phyloP scores from a whole-genome alignment of 257 asterid species.

The Solanum pinnatisectum region DNA sequence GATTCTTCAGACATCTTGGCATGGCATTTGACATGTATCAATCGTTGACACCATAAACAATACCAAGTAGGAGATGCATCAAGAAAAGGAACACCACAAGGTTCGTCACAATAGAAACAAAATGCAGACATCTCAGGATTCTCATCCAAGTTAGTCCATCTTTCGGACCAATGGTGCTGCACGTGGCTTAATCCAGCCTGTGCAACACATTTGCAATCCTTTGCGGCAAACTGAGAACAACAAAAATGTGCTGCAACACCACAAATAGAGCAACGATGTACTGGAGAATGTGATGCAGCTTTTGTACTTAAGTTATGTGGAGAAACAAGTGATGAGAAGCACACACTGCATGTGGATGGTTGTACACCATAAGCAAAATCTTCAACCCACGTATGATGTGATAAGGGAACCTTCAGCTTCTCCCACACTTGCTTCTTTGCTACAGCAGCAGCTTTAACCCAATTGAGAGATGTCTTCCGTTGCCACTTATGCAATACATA shows the following conservation, averaged over 20 bases:
- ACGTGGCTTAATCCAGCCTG: slow-evolving; percentile 56
- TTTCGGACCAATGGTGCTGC: slow-evolving; percentile 85
- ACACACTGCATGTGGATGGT: slow-evolving; percentile 74
- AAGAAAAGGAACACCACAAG: slow-evolving; percentile 72
- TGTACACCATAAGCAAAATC: slow-evolving; percentile 49
- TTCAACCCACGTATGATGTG: slow-evolving; percentile 66
- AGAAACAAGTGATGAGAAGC: slow-evolving; percentile 51
- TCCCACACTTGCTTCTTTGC: slow-evolving; percentile 80
- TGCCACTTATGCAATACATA: slow-evolving; percentile 68
- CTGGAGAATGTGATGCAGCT: slow-evolving; percentile 27
- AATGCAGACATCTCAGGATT: slow-evolving; percentile 74
- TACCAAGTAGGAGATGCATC: slow-evolving; percentile 86
- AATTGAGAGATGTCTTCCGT: slow-evolving; percentile 56
- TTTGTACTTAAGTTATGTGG: slow-evolving; percentile 50
- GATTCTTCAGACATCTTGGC: slow-evolving; percentile 70
- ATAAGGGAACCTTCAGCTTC: slow-evolving; percentile 62
- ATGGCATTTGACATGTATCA: slow-evolving; percentile 78
- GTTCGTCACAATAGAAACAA: slow-evolving; percentile 77
- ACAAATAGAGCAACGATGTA: slow-evolving; percentile 71
- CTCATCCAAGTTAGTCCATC: slow-evolving; percentile 72
- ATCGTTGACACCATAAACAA: slow-evolving; percentile 81
- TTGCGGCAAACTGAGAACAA: slow-evolving; percentile 62
- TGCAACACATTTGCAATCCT: slow-evolving; percentile 75
- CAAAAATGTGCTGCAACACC: slow-evolving; percentile 64
- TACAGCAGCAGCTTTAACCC: slow-evolving; percentile 87